Percentiles rank a stretch among this genome's conserved stretches.
Evolutionary conservation across 495 filamentous ascomycete species (phyloP).

Genomic region (Hypoxylon fragiforme): DNA sequence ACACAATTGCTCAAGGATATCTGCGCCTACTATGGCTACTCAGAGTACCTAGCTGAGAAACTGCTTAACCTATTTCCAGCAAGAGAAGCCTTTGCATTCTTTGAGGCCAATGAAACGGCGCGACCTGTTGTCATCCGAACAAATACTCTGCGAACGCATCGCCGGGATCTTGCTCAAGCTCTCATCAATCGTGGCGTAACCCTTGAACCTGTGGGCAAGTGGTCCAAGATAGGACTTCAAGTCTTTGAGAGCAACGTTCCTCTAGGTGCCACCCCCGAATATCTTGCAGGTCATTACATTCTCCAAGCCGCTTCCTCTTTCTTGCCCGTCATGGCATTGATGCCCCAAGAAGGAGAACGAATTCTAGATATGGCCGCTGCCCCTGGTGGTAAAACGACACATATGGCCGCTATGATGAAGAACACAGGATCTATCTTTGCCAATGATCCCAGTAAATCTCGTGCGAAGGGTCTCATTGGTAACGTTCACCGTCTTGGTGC

Average conservation of each 20-base stretch:
- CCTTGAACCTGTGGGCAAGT: slow-evolving; percentile 95
- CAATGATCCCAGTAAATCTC: slow-evolving; percentile 90
- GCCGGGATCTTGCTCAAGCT: slow-evolving; percentile 87
- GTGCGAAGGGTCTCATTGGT: slow-evolving; percentile 95
- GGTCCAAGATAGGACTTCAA: slow-evolving; percentile 96
- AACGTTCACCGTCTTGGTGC: slow-evolving; percentile 95
- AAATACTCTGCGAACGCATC: slow-evolving; percentile 91
- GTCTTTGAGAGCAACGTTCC: slow-evolving; percentile 93
- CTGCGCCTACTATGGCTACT: slow-evolving; percentile 92
- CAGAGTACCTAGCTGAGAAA: slow-evolving; percentile 80
- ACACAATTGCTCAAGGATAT: slow-evolving; percentile 86
- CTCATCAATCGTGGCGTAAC: slow-evolving; percentile 97
- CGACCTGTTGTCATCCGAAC: slow-evolving; percentile 82
- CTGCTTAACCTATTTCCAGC: slow-evolving; percentile 89
- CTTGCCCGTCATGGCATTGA: slow-evolving; percentile 95
- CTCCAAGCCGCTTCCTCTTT: slow-evolving; percentile 96
- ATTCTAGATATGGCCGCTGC: slow-evolving; percentile 90
- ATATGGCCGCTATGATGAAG: slow-evolving; percentile 95
- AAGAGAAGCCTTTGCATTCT: slow-evolving; percentile 95
- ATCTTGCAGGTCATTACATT: slow-evolving; percentile 96
- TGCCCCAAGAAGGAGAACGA: slow-evolving; percentile 89
- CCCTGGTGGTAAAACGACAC: slow-evolving; percentile 95
- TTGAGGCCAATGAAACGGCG: slow-evolving; percentile 94
- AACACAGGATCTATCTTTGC: slow-evolving; percentile 96
- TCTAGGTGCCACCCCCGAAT: slow-evolving; percentile 96